A percentile compares a stretch with the other conserved stretches of the same genome.
Evolutionary conservation across 371 early-diverging fungal genomes (phyloP).

Genomic region (Mucor velutinosus): DNA sequence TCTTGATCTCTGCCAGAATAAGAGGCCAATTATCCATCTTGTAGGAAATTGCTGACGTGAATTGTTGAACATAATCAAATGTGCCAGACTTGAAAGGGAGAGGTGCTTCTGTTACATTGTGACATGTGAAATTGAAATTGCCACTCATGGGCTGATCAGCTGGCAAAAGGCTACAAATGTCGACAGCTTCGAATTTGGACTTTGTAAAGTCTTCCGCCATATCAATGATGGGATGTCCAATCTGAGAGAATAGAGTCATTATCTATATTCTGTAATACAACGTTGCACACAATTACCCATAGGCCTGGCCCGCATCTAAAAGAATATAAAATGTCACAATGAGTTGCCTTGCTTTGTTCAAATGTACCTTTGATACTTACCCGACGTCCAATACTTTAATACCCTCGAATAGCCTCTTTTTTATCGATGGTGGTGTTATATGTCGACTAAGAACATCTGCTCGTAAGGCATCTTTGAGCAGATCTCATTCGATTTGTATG

Average conservation of each 20-base stretch:
- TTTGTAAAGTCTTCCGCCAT: slow-evolving; percentile 23
- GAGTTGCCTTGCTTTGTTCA: neutral
- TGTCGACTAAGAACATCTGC: slow-evolving; percentile 15
- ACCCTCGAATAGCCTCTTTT: slow-evolving; percentile 7
- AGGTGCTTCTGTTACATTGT: slow-evolving; percentile 5
- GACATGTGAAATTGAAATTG: slow-evolving; percentile 16
- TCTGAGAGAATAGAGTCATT: neutral
- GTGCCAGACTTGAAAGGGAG: slow-evolving; percentile 18
- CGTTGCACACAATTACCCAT: slow-evolving; percentile 14
- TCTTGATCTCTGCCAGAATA: slow-evolving; percentile 4
- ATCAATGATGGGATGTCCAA: slow-evolving; percentile 24
- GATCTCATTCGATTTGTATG: neutral
- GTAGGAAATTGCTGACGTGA: neutral
- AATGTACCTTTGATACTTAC: neutral
- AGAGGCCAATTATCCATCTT: slow-evolving; percentile 12
- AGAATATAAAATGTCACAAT: neutral
- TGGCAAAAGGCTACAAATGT: slow-evolving; percentile 8
- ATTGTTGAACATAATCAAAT: slow-evolving; percentile 17
- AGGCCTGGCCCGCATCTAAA: slow-evolving; percentile 25
- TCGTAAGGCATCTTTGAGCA: neutral
- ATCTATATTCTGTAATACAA: neutral
- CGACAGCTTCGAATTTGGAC: slow-evolving; percentile 15
- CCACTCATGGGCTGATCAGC: neutral
- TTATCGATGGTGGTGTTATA: slow-evolving; percentile 11
- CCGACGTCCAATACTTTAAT: slow-evolving; percentile 17